These are phyloP conservation scores for Thermothelomyces thermophilus DNA, from an alignment of 2,329 filamentous ascomycete species.

Conservation along the genomic window DNA sequence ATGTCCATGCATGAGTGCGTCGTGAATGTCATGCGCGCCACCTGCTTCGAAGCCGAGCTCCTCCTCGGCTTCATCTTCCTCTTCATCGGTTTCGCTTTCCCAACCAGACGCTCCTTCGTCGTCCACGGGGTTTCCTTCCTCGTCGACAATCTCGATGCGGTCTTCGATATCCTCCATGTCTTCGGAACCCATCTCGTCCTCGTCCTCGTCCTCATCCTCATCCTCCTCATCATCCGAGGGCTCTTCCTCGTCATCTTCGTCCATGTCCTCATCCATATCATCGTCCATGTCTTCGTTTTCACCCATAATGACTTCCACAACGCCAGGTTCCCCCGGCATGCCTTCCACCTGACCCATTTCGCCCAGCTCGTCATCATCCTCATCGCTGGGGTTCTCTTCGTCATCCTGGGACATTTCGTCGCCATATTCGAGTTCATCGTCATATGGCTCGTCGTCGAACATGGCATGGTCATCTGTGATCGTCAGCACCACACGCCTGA, in stretches of 20 bases:
- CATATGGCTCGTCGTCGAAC: conserved; percentile 78
- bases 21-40: conserved; percentile 46
- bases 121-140: conserved; percentile 53
- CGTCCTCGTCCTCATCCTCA: conserved; percentile 38
- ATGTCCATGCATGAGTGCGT: conserved; percentile 44
- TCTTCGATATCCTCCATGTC: conserved; percentile 47
- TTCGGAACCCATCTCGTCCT: conserved; percentile 44
- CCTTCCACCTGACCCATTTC: conserved; percentile 84
- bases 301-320: conserved; percentile 75
- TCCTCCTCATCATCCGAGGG: conserved; percentile 49
- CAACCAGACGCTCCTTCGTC: conserved; percentile 38
- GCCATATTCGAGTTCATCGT: conserved; percentile 85
- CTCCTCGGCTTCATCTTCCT: conserved; percentile 39
- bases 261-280: conserved; percentile 53
- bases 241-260: conserved; percentile 53
- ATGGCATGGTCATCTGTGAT: conserved; percentile 72
- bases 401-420: conserved; percentile 74
- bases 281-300: conserved; percentile 54
- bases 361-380: conserved; percentile 76
- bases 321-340: conserved; percentile 53
- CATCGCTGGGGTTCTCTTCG: conserved; percentile 82
- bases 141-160: conserved; percentile 55
- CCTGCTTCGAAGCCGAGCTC: conserved; percentile 47
- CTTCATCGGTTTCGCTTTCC: conserved; percentile 36
- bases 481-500: conserved; percentile 15